Evolutionary conservation across 164 flowering plant species (phyloP).

Genomic region (Santalum album): DNA sequence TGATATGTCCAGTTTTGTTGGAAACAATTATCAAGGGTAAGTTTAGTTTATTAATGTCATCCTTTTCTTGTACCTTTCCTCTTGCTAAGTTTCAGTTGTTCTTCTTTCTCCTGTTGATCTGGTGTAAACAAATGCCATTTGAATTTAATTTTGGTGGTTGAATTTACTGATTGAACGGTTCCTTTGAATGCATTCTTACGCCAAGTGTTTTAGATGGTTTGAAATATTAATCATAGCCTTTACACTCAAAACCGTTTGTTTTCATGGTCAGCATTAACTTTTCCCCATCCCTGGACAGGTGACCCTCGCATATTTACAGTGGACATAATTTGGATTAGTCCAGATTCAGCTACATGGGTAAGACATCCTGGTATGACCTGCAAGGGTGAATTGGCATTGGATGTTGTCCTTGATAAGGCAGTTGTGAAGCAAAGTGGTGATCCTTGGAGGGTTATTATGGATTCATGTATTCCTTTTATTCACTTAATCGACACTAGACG

Average conservation of each 20-base stretch:
- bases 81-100: too few species aligned
- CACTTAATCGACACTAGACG: constrained; percentile 71
- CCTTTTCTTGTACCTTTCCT: too few species aligned
- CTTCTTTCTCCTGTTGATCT: too few species aligned
- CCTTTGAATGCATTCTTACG: too few species aligned
- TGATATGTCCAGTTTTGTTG: constrained; percentile 55
- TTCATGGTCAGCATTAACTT: not conserved
- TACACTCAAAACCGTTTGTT: not conserved
- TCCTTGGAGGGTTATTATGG: constrained; percentile 82
- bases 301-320: constrained; percentile 58
- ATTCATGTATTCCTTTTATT: constrained; percentile 86
- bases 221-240: too few species aligned
- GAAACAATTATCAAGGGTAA: constrained; percentile 75
- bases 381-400: constrained; percentile 78
- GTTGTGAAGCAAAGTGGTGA: constrained; percentile 65
- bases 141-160: too few species aligned
- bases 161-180: too few species aligned
- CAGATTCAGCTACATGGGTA: constrained; percentile 59
- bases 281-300: constrained; percentile 33
- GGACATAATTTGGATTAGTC: constrained; percentile 62
- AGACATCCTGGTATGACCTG: constrained; percentile 27
- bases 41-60: too few species aligned
- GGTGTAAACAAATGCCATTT: too few species aligned
- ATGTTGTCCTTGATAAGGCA: constrained; percentile 58
- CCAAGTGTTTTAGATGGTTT: too few species aligned